Conservation (phyloP, 352 stramenopile species). For the Salisapilia sapeloensis region DNA sequence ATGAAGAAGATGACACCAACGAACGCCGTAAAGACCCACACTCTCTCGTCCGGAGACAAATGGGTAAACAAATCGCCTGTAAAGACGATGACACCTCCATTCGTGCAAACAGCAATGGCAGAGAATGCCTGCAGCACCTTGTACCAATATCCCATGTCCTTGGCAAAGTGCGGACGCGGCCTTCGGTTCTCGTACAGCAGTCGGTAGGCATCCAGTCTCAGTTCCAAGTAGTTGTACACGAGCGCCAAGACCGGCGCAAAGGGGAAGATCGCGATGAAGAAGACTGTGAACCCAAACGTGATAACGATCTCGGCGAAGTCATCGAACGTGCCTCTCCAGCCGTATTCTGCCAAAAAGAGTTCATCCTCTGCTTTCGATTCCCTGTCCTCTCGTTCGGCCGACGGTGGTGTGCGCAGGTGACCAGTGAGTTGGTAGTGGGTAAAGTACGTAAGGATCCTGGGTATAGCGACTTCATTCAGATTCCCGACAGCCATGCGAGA, state of each 20-base stretch:
- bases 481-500: slow-evolving; percentile 74
- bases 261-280: slow-evolving; percentile 88
- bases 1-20: slow-evolving; percentile 69
- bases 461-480: slow-evolving; percentile 57
- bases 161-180: slow-evolving; percentile 56
- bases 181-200: slow-evolving; percentile 67
- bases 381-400: slow-evolving; percentile 2
- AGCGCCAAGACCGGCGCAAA: slow-evolving; percentile 85
- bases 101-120: slow-evolving; percentile 85
- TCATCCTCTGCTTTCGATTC: slow-evolving; percentile 45
- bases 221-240: slow-evolving; percentile 87
- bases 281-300: slow-evolving; percentile 78
- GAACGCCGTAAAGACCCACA: slow-evolving; percentile 74
- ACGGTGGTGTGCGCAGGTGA: slow-evolving; percentile 17
- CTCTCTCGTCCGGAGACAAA: slow-evolving; percentile 23
- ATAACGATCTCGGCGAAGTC: slow-evolving; percentile 90
- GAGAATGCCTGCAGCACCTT: slow-evolving; percentile 78
- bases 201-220: slow-evolving; percentile 80
- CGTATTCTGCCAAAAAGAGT: slow-evolving; percentile 68
- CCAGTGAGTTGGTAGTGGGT: slow-evolving; percentile 47
- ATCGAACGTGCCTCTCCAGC: slow-evolving; percentile 77
- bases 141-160: slow-evolving; percentile 89
- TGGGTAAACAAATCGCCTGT: slow-evolving; percentile 69
- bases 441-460: slow-evolving; percentile 54
- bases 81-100: slow-evolving; percentile 87